A percentile compares a stretch with the other conserved stretches of the same genome.
These are phyloP conservation scores for Fomitopsis schrenkii DNA, from an alignment of 1,284 basidiomycete genomes.

Conservation along the genomic window DNA sequence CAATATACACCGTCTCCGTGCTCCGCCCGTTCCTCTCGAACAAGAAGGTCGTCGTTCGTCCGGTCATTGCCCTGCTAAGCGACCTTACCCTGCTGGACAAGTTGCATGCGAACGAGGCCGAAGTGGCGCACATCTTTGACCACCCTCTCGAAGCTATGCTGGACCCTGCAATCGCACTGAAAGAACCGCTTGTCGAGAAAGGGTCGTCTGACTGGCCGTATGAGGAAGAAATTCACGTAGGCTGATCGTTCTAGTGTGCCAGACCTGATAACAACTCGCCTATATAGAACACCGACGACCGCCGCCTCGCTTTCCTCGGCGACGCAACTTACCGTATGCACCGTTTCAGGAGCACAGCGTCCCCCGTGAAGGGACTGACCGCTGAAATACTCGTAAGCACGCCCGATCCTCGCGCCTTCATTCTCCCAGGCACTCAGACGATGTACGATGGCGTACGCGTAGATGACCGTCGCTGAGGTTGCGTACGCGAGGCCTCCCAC, in stretches of 20 bases:
- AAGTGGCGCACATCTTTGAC: slow-evolving; percentile 78
- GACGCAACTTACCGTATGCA: slow-evolving; percentile 62
- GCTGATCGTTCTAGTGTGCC: slow-evolving; percentile 12
- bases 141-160: slow-evolving; percentile 71
- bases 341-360: slow-evolving; percentile 71
- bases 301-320: slow-evolving; percentile 40
- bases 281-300: slow-evolving; percentile 53
- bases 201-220: slow-evolving; percentile 79
- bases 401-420: background rate
- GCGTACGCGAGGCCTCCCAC: slow-evolving; percentile 44
- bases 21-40: slow-evolving; percentile 73
- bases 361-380: slow-evolving; percentile 79
- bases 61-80: slow-evolving; percentile 70
- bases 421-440: background rate
- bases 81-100: slow-evolving; percentile 44
- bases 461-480: slow-evolving; percentile 60
- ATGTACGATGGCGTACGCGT: slow-evolving; percentile 1
- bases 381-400: slow-evolving; percentile 73
- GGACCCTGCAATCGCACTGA: slow-evolving; percentile 48
- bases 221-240: slow-evolving; percentile 60
- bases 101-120: slow-evolving; percentile 55
- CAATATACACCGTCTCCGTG: slow-evolving; percentile 60
- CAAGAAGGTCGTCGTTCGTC: slow-evolving; percentile 58
- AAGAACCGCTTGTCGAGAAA: slow-evolving; percentile 45
- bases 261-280: background rate